Evolutionary conservation across 345 rosid genomes (phyloP).

Genomic region (Eucalyptus regnans): DNA sequence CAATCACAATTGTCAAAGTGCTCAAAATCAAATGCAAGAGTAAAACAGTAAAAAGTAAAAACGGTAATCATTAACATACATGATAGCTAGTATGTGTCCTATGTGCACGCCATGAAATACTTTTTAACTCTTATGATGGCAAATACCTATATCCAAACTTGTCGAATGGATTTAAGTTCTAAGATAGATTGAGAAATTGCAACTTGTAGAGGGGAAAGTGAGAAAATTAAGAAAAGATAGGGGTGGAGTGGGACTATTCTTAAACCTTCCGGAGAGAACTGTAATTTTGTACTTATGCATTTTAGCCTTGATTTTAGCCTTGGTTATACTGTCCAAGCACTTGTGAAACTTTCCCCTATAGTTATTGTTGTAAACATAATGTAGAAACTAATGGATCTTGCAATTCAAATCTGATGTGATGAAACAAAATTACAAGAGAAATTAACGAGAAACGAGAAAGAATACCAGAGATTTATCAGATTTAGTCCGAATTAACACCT

Average conservation of each 20-base stretch:
- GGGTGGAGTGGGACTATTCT: not conserved
- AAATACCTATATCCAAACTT: not conserved
- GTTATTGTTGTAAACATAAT: not conserved
- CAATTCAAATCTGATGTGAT: not conserved
- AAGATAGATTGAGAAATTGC: not conserved
- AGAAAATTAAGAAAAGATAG: not conserved
- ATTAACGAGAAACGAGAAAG: not conserved
- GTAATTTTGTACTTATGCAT: not conserved
- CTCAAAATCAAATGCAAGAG: not conserved
- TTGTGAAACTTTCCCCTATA: not conserved
- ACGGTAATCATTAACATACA: not conserved
- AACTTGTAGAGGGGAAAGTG: not conserved
- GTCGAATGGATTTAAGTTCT: not conserved
- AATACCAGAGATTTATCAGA: not conserved
- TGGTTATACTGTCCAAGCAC: not conserved
- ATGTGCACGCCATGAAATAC: not conserved
- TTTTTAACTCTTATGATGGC: not conserved
- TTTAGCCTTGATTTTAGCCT: not conserved
- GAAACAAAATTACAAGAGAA: not conserved
- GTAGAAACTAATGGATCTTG: not conserved
- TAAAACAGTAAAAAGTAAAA: not conserved
- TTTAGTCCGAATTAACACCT: not conserved
- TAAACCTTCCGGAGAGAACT: not conserved
- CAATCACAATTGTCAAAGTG: not conserved
- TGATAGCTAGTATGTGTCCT: not conserved